Evolutionary conservation across 2,329 filamentous ascomycete genomes (phyloP).

Genomic region (Scytalidium sp.): DNA sequence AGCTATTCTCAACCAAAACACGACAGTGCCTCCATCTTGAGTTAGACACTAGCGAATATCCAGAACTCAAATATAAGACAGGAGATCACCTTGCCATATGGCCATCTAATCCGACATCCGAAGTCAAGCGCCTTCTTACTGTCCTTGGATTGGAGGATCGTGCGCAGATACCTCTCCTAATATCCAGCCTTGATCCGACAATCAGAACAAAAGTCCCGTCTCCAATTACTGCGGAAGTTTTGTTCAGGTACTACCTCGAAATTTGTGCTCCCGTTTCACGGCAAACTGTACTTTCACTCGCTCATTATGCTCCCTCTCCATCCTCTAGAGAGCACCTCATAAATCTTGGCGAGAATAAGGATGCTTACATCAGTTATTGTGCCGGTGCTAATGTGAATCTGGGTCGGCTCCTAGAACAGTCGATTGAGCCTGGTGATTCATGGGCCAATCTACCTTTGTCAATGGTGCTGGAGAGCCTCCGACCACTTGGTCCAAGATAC

Average conservation of each 20-base stretch:
- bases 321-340: conserved; percentile 19
- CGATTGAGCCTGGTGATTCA: neutral
- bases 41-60: conserved; percentile 6
- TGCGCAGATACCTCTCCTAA: conserved; percentile 5
- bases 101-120: conserved; percentile 8
- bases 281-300: conserved; percentile 31
- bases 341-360: conserved; percentile 5
- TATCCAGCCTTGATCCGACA: conserved; percentile 1
- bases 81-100: conserved; percentile 14
- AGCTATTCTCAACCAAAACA: conserved; percentile 8
- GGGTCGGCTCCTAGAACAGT: conserved; percentile 11
- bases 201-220: conserved; percentile 4
- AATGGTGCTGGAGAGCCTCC: conserved; percentile 52
- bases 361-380: conserved; percentile 9
- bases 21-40: conserved; percentile 11
- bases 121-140: conserved; percentile 6
- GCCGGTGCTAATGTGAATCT: conserved; percentile 9
- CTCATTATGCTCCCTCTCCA: conserved; percentile 32
- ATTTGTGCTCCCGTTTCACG: conserved; percentile 37
- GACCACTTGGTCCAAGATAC: conserved; percentile 54
- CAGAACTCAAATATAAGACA: conserved; percentile 9
- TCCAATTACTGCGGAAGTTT: conserved; percentile 21
- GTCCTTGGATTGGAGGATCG: conserved; percentile 4
- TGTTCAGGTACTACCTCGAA: conserved; percentile 42
- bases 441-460: conserved; percentile 46